These are phyloP conservation scores for Penicillium brasilianum DNA, from an alignment of 2,329 filamentous ascomycete genomes.

Conservation along the genomic window DNA sequence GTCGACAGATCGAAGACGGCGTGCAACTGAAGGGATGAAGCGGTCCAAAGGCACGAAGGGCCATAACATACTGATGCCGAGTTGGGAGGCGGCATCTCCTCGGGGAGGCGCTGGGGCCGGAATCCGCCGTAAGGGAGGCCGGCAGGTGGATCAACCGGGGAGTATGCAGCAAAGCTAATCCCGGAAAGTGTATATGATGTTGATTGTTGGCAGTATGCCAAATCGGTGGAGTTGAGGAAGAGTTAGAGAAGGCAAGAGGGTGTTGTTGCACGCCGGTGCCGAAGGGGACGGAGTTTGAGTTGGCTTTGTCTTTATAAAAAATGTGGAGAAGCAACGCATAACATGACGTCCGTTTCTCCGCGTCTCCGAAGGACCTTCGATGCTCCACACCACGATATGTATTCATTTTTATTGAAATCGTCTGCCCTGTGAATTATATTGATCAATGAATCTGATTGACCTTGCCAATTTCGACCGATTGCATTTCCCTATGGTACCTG, in stretches of 20 bases:
- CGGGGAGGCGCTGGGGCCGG: constrained; percentile 24
- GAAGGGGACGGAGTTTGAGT: background rate
- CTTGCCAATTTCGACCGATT: background rate
- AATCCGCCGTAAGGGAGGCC: constrained; percentile 19
- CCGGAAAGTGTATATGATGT: background rate
- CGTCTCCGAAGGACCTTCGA: background rate
- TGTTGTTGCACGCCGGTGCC: background rate
- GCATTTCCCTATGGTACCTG: background rate
- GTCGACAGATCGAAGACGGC: background rate
- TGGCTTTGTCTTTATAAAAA: constrained; percentile 10
- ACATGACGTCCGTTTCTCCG: constrained; percentile 18
- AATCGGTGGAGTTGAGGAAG: background rate
- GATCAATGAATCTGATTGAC: background rate
- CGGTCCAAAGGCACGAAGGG: constrained; percentile 1
- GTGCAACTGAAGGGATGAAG: background rate
- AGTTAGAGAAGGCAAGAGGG: background rate
- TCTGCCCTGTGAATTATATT: background rate
- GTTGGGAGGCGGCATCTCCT: constrained; percentile 50
- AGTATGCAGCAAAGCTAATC: background rate
- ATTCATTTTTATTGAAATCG: background rate
- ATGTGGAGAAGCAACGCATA: constrained; percentile 21
- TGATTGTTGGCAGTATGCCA: background rate
- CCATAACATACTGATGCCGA: constrained; percentile 47
- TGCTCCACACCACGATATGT: background rate
- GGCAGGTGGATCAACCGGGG: constrained; percentile 14